Conservation (phyloP, 305 asterid genomes). For the Rubia tinctorum region DNA sequence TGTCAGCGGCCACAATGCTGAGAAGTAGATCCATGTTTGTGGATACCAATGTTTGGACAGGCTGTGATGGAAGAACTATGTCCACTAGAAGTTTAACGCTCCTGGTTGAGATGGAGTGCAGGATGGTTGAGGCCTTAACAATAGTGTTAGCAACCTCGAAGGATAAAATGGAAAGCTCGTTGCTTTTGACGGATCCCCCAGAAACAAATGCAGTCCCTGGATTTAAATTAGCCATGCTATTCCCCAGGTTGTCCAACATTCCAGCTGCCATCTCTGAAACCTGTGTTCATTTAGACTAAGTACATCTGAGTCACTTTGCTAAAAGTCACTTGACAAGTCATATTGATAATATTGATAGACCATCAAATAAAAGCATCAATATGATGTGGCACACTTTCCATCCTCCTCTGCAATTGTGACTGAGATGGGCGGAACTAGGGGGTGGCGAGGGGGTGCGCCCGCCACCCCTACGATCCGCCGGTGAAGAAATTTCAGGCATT, state of each 20-base stretch:
- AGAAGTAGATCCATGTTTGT: slow-evolving; percentile 54
- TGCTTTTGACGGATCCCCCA: slow-evolving; percentile 45
- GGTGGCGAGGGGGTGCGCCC: too few species aligned
- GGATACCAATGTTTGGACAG: slow-evolving; percentile 60
- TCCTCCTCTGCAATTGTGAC: too few species aligned
- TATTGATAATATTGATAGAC: too few species aligned
- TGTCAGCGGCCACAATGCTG: slow-evolving; percentile 64
- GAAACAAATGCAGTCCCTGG: slow-evolving; percentile 51
- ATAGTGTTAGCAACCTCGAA: slow-evolving; percentile 88
- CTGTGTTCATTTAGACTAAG: too few species aligned
- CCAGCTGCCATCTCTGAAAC: slow-evolving; percentile 68
- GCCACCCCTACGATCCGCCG: too few species aligned
- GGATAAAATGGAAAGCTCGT: slow-evolving; percentile 57
- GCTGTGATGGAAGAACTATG: slow-evolving; percentile 58
- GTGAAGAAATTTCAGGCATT: too few species aligned
- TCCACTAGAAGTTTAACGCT: slow-evolving; percentile 54
- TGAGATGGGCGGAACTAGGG: too few species aligned
- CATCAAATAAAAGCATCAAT: too few species aligned
- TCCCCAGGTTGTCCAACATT: slow-evolving; percentile 68
- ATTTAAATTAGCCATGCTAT: slow-evolving; percentile 53
- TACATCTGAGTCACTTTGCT: too few species aligned
- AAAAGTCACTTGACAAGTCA: too few species aligned
- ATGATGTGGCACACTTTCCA: too few species aligned
- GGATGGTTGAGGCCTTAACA: slow-evolving; percentile 64
- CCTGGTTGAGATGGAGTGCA: slow-evolving; percentile 60